Evolutionary conservation across 805 yeast genomes (phyloP), one percentile per base, ranked within the genome.

Genomic region (Nakazawaea wickerhamii): DNA sequence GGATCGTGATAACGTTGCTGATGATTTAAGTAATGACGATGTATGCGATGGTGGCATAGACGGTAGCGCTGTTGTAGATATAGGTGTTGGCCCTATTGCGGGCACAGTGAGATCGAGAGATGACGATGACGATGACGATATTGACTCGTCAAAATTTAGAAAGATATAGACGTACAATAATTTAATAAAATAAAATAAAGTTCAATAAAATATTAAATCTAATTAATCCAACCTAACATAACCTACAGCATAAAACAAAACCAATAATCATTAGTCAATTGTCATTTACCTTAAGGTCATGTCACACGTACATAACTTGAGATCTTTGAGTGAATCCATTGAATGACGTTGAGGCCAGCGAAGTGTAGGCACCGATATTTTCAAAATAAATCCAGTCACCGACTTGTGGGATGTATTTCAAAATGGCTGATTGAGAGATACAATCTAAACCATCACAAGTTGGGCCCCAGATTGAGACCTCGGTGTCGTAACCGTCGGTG

Each of bases 361-460:
- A 70, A 7, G 98, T 90, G 65, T 91, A 91, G 15, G 99, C 97
- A 14, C 99, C 99, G 45, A 85, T 61, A 51, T 80, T 70, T 25
- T 81, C 70, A 65, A 91, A 90, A 62, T 80, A 87, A 44, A 91
- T 59, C 98, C 98, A 91, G 60, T 91, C 98, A 7, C 97, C 98
- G 33, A 84, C 82, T 17, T 70, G 67, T 34, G 88, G 79, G 30
- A 79, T 77, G 42, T 73, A 69, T 15, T 80, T 69, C 54, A 91
- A 68, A 27, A 51, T 53, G 46, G 77, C 67, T 28, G 66, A 68
- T 36, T 68, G 60, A 15, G 84, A 60, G 45, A 91, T 77, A 60
- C 95, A 84, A 61, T 91, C 99, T 49, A 91, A 70, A 3, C 97
- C 97, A 64, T 91, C 99, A 66, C 99, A 91, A 15, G 98, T 91